Conservation (phyloP, 2,329 filamentous ascomycete genomes). For the Dothistroma pini region DNA sequence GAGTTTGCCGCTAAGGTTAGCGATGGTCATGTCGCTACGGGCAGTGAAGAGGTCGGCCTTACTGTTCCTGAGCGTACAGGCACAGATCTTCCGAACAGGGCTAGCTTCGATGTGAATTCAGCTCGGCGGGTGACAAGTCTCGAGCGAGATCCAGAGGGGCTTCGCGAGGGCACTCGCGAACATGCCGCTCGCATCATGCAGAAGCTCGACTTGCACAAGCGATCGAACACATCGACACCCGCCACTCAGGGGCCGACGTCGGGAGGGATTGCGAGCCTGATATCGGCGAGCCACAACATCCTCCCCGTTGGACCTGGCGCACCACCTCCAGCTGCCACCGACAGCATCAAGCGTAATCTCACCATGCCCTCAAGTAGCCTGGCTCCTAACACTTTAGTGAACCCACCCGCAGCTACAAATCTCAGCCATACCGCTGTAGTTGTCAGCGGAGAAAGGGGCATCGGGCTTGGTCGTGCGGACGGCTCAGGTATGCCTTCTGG, state of each 20-base stretch:
- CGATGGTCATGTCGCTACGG: conserved; percentile 59
- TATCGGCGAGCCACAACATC: conserved; percentile 77
- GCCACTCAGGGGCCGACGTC: conserved; percentile 33
- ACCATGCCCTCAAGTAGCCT: conserved; percentile 60
- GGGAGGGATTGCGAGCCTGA: conserved; percentile 75
- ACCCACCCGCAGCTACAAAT: conserved; percentile 76
- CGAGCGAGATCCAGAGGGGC: conserved; percentile 38
- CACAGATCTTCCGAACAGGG: conserved; percentile 48
- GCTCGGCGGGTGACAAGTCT: conserved; percentile 44
- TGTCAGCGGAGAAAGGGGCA: conserved; percentile 70
- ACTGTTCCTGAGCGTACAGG: conserved; percentile 55
- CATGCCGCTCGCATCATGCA: conserved; percentile 88
- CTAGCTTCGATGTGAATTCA: conserved; percentile 68
- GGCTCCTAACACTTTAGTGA: conserved; percentile 77
- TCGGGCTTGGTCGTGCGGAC: conserved; percentile 57
- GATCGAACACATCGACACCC: conserved; percentile 55
- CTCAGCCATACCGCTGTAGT: conserved; percentile 82
- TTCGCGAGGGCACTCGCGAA: conserved; percentile 72
- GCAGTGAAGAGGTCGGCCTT: conserved; percentile 60
- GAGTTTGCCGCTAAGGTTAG: conserved; percentile 82
- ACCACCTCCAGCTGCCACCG: conserved; percentile 33
- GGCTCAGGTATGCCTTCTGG: conserved; percentile 74
- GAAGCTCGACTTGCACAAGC: conserved; percentile 85
- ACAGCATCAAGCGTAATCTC: conserved; percentile 23
- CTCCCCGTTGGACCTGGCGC: conserved; percentile 60